Base-by-base conservation (phyloP, 2,329 filamentous ascomycete genomes). In the Alternaria panax region DNA sequence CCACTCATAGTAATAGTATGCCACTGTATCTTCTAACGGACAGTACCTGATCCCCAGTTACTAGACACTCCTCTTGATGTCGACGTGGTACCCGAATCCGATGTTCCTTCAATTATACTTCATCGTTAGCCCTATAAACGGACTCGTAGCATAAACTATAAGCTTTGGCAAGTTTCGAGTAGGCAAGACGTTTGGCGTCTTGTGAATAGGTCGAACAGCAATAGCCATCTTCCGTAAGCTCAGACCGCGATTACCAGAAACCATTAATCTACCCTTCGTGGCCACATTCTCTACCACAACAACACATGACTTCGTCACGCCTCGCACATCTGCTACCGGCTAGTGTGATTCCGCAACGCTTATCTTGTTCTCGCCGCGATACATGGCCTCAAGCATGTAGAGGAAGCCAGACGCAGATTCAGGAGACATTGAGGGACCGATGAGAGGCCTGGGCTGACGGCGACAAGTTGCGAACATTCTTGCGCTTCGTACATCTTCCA, bases 61-160 rank as follows among this genome's bases (percentile, higher is more conserved):
- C 5, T 0, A 0, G n/a, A 36, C 2, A 2, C 32, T 36, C 7
- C 32, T 36, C 0, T 5, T 11, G 0, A 14, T 32, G 5, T 32
- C 30, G 16, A 36, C 32, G 6, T 36, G 14, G 14, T n/a, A 36
- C 1, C 7, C 7, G 16, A 36, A 16, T 0, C 32, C 16, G 2
- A 36, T 7, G 2, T 36, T 36, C 16, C 0, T 36, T 6, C 14
- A 8, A n/a, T 7, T 16, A 3, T 7, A n/a, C 14, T n/a, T 36
- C 0, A 36, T 16, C 0, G 16, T n/a, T 1, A 36, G 0, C 1
- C 16, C 32, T 16, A 36, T 36, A 7, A 36, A 36, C 2, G 32
- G 32, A 7, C 16, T 16, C 2, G 16, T 14, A 36, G 6, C 32
- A 18, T n/a, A 36, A 1, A 36, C 7, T 16, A 36, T 36, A 1